Percentiles rank a stretch among this genome's conserved stretches.
phyloP scores from a whole-genome alignment of 331 rosid species.

The Pyracantha coccinea region DNA sequence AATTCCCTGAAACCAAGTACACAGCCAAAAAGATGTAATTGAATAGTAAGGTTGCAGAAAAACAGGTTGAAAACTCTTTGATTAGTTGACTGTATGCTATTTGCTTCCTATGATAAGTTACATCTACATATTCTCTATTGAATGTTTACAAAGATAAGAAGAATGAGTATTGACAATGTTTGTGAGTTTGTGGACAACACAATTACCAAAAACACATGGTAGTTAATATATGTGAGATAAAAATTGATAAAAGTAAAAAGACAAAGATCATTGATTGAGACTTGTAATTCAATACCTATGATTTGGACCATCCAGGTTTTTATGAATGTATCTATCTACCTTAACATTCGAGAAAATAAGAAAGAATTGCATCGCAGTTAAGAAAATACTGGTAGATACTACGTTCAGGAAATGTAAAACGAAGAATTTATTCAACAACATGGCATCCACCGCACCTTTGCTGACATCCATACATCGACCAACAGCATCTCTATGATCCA shows the following conservation, averaged over 20 bases:
- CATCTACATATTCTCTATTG: not conserved
- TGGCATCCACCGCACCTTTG: slow-evolving; percentile 67
- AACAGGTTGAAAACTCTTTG: not conserved
- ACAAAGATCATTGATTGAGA: not conserved
- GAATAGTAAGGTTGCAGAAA: not conserved
- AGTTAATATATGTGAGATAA: not conserved
- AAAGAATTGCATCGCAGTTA: not conserved
- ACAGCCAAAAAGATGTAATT: not conserved
- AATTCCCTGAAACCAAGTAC: not conserved
- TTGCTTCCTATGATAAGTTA: not conserved
- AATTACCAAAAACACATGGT: not conserved
- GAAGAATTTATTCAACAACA: not conserved
- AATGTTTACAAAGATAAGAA: not conserved
- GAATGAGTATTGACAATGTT: not conserved
- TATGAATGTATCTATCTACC: not conserved
- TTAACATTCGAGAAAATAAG: not conserved
- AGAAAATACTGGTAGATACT: slow-evolving; percentile 6
- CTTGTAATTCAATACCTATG: not conserved
- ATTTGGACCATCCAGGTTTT: not conserved
- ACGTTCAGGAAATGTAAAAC: slow-evolving; percentile 11
- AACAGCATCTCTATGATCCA: slow-evolving; percentile 83
- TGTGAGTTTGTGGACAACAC: not conserved
- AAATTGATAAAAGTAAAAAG: not conserved
- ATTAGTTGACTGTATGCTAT: not conserved
- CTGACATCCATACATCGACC: slow-evolving; percentile 94